Evolutionary conservation across 352 stramenopile genomes (phyloP).

Genomic region (Phytophthora hybrid): DNA sequence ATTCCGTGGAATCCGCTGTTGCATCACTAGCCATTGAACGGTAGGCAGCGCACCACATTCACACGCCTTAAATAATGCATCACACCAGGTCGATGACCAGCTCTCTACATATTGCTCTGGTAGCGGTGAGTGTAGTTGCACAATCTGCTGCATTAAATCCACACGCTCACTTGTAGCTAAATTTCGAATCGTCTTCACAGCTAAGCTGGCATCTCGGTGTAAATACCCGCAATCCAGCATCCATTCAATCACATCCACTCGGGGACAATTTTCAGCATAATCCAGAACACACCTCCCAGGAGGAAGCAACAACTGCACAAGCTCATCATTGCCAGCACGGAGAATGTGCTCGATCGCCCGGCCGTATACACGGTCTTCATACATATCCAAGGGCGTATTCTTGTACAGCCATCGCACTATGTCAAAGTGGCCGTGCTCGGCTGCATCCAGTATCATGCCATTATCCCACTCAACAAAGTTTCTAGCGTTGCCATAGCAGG

Average conservation of each 20-base stretch:
- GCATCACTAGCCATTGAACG: constrained; percentile 11
- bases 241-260: constrained; percentile 16
- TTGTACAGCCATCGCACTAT: no score
- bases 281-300: constrained; percentile 5
- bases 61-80: constrained; percentile 1
- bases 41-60: neutral
- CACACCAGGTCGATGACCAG: neutral
- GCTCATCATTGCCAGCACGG: no score
- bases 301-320: no score
- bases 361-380: no score
- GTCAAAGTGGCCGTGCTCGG: no score
- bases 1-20: no score
- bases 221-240: constrained; percentile 24
- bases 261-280: neutral
- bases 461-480: no score
- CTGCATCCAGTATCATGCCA: no score
- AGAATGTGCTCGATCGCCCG: no score
- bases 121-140: neutral
- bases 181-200: constrained; percentile 7
- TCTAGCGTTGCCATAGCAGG: no score
- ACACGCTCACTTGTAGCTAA: constrained; percentile 4
- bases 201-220: neutral
- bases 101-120: neutral
- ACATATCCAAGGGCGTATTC: no score
- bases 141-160: constrained; percentile 24